Conservation (phyloP, 75 land plant species). For the Pinus tabuliformis region DNA sequence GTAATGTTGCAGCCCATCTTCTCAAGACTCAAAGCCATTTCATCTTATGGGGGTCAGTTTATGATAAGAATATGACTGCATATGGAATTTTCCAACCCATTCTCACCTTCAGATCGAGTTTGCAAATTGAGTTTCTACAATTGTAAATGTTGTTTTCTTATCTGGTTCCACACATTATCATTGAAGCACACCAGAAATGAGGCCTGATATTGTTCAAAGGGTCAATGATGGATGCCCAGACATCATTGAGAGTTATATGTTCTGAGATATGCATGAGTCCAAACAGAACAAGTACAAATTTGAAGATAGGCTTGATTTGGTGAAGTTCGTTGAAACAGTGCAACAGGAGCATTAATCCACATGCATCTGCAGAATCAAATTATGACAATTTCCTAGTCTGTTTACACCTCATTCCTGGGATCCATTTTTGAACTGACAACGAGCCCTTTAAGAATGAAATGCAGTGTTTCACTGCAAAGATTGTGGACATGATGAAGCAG, state of each 20-base stretch:
- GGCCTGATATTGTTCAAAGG: conserved; percentile 22
- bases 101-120: too few relatives aligned
- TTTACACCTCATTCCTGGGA: conserved; percentile 44
- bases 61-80: too few relatives aligned
- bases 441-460: conserved; percentile 44
- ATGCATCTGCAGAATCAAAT: conserved; percentile 65
- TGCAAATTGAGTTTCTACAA: too few relatives aligned
- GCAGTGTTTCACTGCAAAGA: conserved; percentile 45
- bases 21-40: too few relatives aligned
- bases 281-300: conserved; percentile 36
- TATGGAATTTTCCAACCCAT: too few relatives aligned
- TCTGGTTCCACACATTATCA: neutral
- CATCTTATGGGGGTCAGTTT: too few relatives aligned
- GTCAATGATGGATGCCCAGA: conserved; percentile 45
- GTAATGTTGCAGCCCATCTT: too few relatives aligned
- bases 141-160: neutral
- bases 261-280: conserved; percentile 38
- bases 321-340: conserved; percentile 45
- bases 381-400: conserved; percentile 23
- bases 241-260: conserved; percentile 41
- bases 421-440: conserved; percentile 43
- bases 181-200: conserved; percentile 19
- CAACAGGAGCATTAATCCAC: conserved; percentile 57
- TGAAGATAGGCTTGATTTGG: conserved; percentile 49
- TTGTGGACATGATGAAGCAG: conserved; percentile 53